Percentiles rank a stretch among this genome's conserved stretches.
Conservation (phyloP, 495 filamentous ascomycete genomes). For the Trichoderma virens region DNA sequence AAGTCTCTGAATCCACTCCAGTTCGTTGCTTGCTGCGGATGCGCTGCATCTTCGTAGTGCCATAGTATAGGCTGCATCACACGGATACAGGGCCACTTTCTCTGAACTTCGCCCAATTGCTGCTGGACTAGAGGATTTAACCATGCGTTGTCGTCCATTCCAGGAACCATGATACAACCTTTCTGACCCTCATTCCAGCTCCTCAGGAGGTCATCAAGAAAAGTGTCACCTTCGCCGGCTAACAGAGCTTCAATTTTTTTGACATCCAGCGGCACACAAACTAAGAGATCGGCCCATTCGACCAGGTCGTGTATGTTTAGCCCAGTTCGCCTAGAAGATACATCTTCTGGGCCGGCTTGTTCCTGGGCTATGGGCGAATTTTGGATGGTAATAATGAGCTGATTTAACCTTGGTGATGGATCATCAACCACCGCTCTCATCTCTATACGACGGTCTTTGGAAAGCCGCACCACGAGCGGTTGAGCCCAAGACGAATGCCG, state of each 20-base stretch:
- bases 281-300: slow-evolving; percentile 80
- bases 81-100: slow-evolving; percentile 76
- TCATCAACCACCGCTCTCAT: slow-evolving; percentile 48
- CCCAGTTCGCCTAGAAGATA: slow-evolving; percentile 32
- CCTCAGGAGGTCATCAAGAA: slow-evolving; percentile 65
- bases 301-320: slow-evolving; percentile 61
- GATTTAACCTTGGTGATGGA: slow-evolving; percentile 40
- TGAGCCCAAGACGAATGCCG: slow-evolving; percentile 45
- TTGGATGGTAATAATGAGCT: slow-evolving; percentile 42
- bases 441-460: slow-evolving; percentile 46
- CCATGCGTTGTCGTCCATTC: slow-evolving; percentile 79
- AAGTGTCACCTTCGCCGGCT: slow-evolving; percentile 64
- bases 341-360: slow-evolving; percentile 16
- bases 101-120: slow-evolving; percentile 69
- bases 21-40: slow-evolving; percentile 41
- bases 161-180: slow-evolving; percentile 64
- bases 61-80: slow-evolving; percentile 65
- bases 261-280: slow-evolving; percentile 77
- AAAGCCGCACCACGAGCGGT: slow-evolving; percentile 46
- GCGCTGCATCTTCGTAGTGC: slow-evolving; percentile 51
- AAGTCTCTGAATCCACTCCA: slow-evolving; percentile 64
- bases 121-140: slow-evolving; percentile 67
- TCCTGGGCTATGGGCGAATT: slow-evolving; percentile 31
- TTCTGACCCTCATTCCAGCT: slow-evolving; percentile 81
- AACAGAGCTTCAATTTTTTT: slow-evolving; percentile 78